Evolutionary conservation across 169 alveolate species (phyloP), one percentile per base, ranked within the genome.

Genomic region (Plasmodium berghei): DNA sequence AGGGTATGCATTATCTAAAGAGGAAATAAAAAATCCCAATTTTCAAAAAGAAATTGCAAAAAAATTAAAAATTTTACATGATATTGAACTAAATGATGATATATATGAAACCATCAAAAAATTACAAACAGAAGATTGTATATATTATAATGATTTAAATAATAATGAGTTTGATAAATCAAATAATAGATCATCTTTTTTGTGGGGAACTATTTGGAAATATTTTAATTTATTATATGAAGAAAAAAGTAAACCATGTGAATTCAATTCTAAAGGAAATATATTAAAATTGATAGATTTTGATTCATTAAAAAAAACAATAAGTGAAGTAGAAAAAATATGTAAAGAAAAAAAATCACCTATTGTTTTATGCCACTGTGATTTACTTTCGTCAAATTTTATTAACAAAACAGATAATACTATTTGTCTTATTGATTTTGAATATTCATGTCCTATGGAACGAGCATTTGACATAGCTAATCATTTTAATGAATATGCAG

Each of bases 381-480:
- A 94, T 85, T 48, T 94, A 6, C 72, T 87, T 5, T 71, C 92
- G 1, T 92, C 94, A 22, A 94, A 94, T 58, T 92, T 94, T 63
- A 86, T 94, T 9, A 69, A 87, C 67, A 62, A 52, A 24, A 69
- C 73, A 6, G 67, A 64, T 18, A 88, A 75, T 72, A 52, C 88
- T 1, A 89, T 87, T 20, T 54, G 75, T 9, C 92, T 93, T 40
- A 86, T 93, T 10, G 96, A 93, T 63, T 94, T 86, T 70, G 96
- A 94, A 70, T 94, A 94, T 46, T 61, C 94, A 12, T 94, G 96
- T 64, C 92, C 92, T 28, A 92, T 94, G 95, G 96, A 94, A 73
- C 83, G 96, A 9, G 96, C 94, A 6, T 94, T 59, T 55, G 96
- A 94, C 77, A 94, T 94, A n/a, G 95, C 96, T 5, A 94, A 94